Evolutionary conservation across 805 yeast species (phyloP).

Genomic region (Kodamaea hsintzibuensis): DNA sequence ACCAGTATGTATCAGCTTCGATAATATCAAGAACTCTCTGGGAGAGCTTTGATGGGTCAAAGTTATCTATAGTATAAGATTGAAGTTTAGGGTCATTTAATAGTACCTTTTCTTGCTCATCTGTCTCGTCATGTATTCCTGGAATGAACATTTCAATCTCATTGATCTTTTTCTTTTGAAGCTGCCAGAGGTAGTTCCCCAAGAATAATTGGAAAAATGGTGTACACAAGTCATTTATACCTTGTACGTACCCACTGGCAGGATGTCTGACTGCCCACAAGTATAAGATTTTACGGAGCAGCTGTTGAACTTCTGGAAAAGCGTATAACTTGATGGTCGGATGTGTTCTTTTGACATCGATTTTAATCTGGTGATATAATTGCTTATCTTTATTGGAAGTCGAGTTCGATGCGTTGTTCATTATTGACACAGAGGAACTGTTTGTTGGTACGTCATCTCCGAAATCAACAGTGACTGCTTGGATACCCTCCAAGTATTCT

Average conservation of each 20-base stretch:
- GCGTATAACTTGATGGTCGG: conserved; percentile 79
- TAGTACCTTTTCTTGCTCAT: conserved; percentile 26
- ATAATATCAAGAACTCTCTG: conserved; percentile 61
- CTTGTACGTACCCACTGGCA: conserved; percentile 97
- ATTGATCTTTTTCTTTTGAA: conserved; percentile 25
- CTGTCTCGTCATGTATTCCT: conserved; percentile 31
- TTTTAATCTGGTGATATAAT: conserved; percentile 93
- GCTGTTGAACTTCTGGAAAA: conserved; percentile 66
- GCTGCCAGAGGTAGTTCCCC: conserved; percentile 56
- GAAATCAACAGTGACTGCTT: conserved; percentile 54
- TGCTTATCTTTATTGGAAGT: conserved; percentile 59
- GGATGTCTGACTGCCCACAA: conserved; percentile 97
- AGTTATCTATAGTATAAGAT: conserved; percentile 45
- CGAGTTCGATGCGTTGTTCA: conserved; percentile 17
- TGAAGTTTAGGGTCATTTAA: conserved; percentile 25
- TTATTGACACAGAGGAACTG: conserved; percentile 15
- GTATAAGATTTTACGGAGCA: conserved; percentile 78
- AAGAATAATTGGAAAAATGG: conserved; percentile 90
- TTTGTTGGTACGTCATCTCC: conserved; percentile 27
- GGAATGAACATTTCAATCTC: conserved; percentile 33
- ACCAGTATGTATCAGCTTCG: conserved; percentile 98
- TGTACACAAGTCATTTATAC: conserved; percentile 90
- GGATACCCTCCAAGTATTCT: conserved; percentile 78
- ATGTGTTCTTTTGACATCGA: conserved; percentile 92
- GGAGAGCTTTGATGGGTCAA: conserved; percentile 65